These are phyloP conservation scores for Trichoderma reesei DNA, from an alignment of 495 filamentous ascomycete genomes.

Conservation along the genomic window DNA sequence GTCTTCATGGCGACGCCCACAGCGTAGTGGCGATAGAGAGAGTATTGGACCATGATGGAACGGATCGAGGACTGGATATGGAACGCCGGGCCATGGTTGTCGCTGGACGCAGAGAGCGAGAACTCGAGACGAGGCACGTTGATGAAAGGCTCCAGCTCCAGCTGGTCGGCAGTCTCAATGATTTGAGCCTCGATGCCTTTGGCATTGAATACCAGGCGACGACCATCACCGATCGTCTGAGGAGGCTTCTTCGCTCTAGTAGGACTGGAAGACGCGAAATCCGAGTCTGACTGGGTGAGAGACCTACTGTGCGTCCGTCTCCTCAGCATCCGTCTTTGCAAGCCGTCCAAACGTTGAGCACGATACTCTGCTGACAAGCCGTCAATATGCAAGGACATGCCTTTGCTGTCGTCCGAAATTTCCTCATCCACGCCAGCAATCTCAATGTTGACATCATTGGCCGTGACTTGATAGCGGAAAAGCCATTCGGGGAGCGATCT, in stretches of 20 bases:
- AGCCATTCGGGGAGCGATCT: constrained; percentile 78
- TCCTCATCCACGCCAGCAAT: constrained; percentile 78
- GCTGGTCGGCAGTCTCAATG: constrained; percentile 72
- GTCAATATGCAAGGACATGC: constrained; percentile 76
- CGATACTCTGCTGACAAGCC: constrained; percentile 88
- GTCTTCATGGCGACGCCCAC: constrained; percentile 71
- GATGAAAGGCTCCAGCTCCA: constrained; percentile 79
- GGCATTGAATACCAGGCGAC: constrained; percentile 70
- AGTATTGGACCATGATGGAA: constrained; percentile 76
- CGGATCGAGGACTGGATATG: constrained; percentile 75
- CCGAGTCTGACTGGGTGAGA: constrained; percentile 41
- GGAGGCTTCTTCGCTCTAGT: constrained; percentile 44
- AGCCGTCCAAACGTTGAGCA: constrained; percentile 58
- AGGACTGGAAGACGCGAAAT: constrained; percentile 50
- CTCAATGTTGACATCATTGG: constrained; percentile 79
- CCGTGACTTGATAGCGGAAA: constrained; percentile 71
- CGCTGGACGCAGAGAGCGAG: constrained; percentile 72
- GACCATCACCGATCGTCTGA: constrained; percentile 63
- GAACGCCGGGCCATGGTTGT: constrained; percentile 75
- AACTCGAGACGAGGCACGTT: constrained; percentile 81
- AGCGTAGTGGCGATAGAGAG: constrained; percentile 90
- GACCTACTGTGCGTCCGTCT: constrained; percentile 51
- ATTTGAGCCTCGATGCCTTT: constrained; percentile 81
- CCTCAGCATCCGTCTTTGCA: constrained; percentile 39
- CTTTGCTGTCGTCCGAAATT: constrained; percentile 68